phyloP scores from a whole-genome alignment of 805 yeast genomes.

The Zygotorulaspora florentina region DNA sequence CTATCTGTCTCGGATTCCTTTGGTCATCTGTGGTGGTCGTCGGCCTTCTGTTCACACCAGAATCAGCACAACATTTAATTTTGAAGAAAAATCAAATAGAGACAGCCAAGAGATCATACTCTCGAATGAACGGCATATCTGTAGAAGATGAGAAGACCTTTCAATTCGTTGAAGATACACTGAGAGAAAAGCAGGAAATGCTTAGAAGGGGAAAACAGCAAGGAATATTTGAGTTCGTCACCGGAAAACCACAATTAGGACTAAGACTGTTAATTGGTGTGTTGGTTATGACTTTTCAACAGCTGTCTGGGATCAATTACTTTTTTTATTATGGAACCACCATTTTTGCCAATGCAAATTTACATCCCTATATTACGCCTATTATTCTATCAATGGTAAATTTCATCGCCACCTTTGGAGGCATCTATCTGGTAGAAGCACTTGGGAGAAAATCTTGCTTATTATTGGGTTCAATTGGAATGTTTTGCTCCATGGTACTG shows the following conservation, averaged over 20 bases:
- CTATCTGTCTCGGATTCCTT: constrained; percentile 47
- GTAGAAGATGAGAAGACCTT: constrained; percentile 45
- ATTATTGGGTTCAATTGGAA: constrained; percentile 47
- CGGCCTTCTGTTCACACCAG: constrained; percentile 67
- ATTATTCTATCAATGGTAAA: constrained; percentile 54
- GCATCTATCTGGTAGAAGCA: constrained; percentile 49
- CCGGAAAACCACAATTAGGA: constrained; percentile 54
- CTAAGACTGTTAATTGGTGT: constrained; percentile 55
- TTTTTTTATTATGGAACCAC: constrained; percentile 65
- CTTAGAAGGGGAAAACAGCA: constrained; percentile 28
- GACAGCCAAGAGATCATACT: constrained; percentile 52
- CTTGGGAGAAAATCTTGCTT: constrained; percentile 53
- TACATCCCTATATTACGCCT: constrained; percentile 59
- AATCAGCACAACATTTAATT: constrained; percentile 59
- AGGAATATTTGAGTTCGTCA: constrained; percentile 43
- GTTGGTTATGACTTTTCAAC: constrained; percentile 57
- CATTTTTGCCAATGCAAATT: constrained; percentile 56
- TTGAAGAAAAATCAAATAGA: constrained; percentile 45
- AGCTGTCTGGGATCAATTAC: constrained; percentile 60
- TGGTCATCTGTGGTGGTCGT: constrained; percentile 44
- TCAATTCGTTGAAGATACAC: constrained; percentile 41
- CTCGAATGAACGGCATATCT: constrained; percentile 47
- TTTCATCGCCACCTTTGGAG: constrained; percentile 51
- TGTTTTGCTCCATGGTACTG: constrained; percentile 53
- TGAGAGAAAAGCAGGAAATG: constrained; percentile 45